Percentiles rank a stretch among this genome's conserved stretches.
These are phyloP conservation scores for Solanum pimpinellifolium DNA, from an alignment of 257 asterid species.

Conservation along the genomic window DNA sequence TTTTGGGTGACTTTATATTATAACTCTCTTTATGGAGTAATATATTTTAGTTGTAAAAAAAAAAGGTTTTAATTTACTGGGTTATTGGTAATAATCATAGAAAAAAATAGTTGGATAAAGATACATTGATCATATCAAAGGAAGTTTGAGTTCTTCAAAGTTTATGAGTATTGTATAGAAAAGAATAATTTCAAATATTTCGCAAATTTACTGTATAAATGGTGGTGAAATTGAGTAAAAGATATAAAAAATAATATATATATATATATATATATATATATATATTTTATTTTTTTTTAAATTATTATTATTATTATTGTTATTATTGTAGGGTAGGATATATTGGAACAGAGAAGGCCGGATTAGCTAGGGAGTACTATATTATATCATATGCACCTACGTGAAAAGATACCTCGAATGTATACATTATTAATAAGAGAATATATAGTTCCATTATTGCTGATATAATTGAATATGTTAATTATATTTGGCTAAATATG, in stretches of 20 bases:
- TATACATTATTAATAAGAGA: neutral
- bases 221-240: neutral
- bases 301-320: too few species aligned
- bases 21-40: neutral
- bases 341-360: neutral
- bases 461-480: neutral
- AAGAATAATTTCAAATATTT: neutral
- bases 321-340: neutral
- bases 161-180: neutral
- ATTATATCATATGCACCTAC: neutral
- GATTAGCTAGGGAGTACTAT: neutral
- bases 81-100: neutral
- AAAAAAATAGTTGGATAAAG: neutral
- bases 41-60: neutral
- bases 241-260: too few species aligned
- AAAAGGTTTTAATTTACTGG: neutral
- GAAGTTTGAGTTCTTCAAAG: neutral
- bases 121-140: neutral
- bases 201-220: neutral
- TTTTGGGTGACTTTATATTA: neutral
- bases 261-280: too few species aligned
- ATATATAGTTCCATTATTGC: neutral
- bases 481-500: neutral
- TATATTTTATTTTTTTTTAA: too few species aligned
- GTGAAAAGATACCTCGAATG: neutral